phyloP scores from a whole-genome alignment of 2,329 filamentous ascomycete species.

The Decorospora gaudefroyi region DNA sequence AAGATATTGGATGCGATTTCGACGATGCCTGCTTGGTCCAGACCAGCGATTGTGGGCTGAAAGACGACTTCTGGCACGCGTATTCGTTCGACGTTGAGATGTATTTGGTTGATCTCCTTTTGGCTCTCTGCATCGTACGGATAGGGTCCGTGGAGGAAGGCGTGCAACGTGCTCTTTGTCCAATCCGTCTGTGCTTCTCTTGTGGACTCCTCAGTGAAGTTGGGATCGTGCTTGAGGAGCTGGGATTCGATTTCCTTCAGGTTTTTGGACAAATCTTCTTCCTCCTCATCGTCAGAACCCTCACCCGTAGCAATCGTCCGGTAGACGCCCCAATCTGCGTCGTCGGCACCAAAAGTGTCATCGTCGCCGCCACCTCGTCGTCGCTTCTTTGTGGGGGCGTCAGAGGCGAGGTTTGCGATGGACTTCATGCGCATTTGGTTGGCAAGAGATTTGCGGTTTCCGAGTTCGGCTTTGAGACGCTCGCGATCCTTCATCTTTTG shows the following conservation, averaged over 20 bases:
- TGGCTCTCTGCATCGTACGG: slow-evolving; percentile 82
- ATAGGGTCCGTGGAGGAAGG: slow-evolving; percentile 84
- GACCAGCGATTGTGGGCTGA: slow-evolving; percentile 85
- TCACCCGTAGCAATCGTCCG: slow-evolving; percentile 86
- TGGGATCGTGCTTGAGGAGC: slow-evolving; percentile 80
- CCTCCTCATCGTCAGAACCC: slow-evolving; percentile 83
- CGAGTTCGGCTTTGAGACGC: slow-evolving; percentile 87
- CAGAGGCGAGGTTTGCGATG: slow-evolving; percentile 91
- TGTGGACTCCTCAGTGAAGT: slow-evolving; percentile 90
- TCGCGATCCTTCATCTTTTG: slow-evolving; percentile 92
- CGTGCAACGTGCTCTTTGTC: slow-evolving; percentile 88
- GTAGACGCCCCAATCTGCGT: slow-evolving; percentile 98
- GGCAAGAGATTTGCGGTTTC: slow-evolving; percentile 94
- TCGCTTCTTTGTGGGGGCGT: slow-evolving; percentile 80
- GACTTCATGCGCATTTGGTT: slow-evolving; percentile 98
- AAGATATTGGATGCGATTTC: slow-evolving; percentile 92
- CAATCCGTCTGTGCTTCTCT: slow-evolving; percentile 92
- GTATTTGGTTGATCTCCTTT: slow-evolving; percentile 81
- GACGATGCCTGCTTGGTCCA: slow-evolving; percentile 90
- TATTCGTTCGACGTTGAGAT: slow-evolving; percentile 95
- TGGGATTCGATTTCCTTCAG: slow-evolving; percentile 82
- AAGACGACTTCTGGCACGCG: slow-evolving; percentile 92
- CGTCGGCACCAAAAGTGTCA: slow-evolving; percentile 94
- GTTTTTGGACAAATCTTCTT: slow-evolving; percentile 77
- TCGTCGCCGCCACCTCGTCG: slow-evolving; percentile 86